Evolutionary conservation across 2,329 filamentous ascomycete genomes (phyloP), one percentile per base, ranked within the genome.

Genomic region (Tolypocladium capitatum): DNA sequence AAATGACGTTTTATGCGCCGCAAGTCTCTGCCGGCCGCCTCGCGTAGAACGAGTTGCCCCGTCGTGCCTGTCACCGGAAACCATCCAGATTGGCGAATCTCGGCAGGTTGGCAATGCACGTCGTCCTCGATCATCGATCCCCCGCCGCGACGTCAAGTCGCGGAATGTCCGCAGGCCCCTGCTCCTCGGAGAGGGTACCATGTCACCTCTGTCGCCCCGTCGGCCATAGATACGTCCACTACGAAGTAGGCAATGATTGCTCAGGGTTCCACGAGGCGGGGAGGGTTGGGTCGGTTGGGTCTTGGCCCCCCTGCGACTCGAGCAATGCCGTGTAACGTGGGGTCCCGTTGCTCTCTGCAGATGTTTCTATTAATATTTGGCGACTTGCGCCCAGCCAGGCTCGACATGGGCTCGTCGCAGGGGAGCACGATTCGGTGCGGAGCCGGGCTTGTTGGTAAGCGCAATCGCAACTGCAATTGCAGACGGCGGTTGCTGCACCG

Each of bases 301-400:
- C 36, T n/a, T 28, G 40, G 32, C 21, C 28, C 24, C 31, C 14
- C 43, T 24, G 35, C 45, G 47, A 45, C 47, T 48, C 47, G 31
- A 18, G 28, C 43, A 31, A 34, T 27, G 43, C 31, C 14, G 36
- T 40, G 18, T 5, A 4, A 18, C 27, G 16, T 31, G 18, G 27
- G 40, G 31, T 43, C 30, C 27, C 41, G 27, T 11, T 18, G 8
- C 34, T 24, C 34, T 24, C 4, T 38, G 18, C n/a, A 18, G n/a
- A 20, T 2, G 24, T 24, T 3, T 5, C 24, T 24, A 24, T 5
- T 24, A 2, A 2, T 10, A 35, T 35, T 35, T 35, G 33, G 33
- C 18, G 4, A 24, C 32, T 5, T 16, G n/a, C 32, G 32, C 32
- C 32, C 16, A n/a, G 13, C 32, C 32, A n/a, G 38, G 8, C 9